Conservation (phyloP, 2,329 filamentous ascomycete genomes). For the Ceratocystis variospora region DNA sequence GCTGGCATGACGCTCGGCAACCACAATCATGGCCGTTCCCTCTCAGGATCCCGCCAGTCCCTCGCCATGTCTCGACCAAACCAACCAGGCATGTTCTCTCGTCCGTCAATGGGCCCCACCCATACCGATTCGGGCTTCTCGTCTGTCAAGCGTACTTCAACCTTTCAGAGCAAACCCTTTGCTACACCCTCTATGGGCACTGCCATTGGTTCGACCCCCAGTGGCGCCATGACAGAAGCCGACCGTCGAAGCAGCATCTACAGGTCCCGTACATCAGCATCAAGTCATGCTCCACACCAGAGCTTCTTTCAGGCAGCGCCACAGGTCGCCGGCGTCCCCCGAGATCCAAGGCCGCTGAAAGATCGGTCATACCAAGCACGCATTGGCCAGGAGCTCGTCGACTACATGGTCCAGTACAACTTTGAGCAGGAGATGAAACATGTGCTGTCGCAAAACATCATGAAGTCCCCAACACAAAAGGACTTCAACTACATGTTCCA, state of each 20-base stretch:
- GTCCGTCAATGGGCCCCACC: conserved; percentile 66
- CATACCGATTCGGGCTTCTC: conserved; percentile 70
- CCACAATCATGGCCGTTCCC: conserved; percentile 62
- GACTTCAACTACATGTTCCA: conserved; percentile 98
- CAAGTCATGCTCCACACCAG: conserved; percentile 59
- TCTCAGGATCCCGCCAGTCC: conserved; percentile 64
- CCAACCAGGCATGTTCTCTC: conserved; percentile 67
- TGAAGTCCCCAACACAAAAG: conserved; percentile 91
- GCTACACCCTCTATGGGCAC: conserved; percentile 40
- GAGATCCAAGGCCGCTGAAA: conserved; percentile 74
- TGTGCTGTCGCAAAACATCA: conserved; percentile 73
- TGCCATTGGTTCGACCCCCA: conserved; percentile 19
- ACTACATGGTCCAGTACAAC: conserved; percentile 84
- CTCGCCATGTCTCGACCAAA: conserved; percentile 71
- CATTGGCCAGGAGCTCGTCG: conserved; percentile 78
- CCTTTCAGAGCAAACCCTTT: conserved; percentile 60
- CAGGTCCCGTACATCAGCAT: conserved; percentile 52
- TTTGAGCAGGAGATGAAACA: conserved; percentile 98
- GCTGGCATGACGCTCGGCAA: conserved; percentile 49
- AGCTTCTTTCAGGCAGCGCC: conserved; percentile 90
- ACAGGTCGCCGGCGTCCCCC: conserved; percentile 64
- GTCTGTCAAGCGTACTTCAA: conserved; percentile 70
- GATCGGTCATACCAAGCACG: conserved; percentile 66
- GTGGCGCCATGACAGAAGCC: conserved; percentile 31
- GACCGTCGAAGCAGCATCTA: conserved; percentile 73